phyloP scores from a whole-genome alignment of 768 basidiomycete species.

The Mycena galopus region DNA sequence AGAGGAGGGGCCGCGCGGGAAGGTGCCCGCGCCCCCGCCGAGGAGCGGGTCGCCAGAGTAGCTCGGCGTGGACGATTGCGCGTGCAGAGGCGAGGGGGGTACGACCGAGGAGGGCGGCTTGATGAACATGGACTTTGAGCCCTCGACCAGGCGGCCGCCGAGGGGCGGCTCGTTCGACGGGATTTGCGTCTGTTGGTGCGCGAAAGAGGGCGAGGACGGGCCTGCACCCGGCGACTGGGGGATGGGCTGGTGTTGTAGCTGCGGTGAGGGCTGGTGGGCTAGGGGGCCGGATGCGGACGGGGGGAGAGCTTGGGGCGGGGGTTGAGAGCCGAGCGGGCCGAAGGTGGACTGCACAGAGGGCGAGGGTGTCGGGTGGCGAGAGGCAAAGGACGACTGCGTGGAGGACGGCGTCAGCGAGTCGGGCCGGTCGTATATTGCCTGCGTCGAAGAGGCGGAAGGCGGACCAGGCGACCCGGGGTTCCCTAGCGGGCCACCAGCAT shows the following conservation, averaged over 20 bases:
- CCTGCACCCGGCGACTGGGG: slow-evolving; percentile 67
- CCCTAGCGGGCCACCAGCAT: not conserved
- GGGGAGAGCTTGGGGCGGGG: not conserved
- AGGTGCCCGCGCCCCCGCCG: slow-evolving; percentile 35
- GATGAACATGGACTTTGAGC: slow-evolving; percentile 87
- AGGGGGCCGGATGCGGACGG: not conserved
- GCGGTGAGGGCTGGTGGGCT: not conserved
- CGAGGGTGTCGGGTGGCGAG: slow-evolving; percentile 22
- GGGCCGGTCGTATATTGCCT: slow-evolving; percentile 32
- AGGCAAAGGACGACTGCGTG: slow-evolving; percentile 32
- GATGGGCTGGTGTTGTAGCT: slow-evolving; percentile 28
- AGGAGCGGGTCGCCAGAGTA: slow-evolving; percentile 53
- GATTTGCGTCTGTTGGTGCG: slow-evolving; percentile 47
- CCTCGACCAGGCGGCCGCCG: slow-evolving; percentile 77
- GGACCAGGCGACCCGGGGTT: slow-evolving; percentile 29
- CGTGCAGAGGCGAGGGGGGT: slow-evolving; percentile 46
- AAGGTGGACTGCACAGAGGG: not conserved
- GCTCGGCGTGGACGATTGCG: slow-evolving; percentile 13
- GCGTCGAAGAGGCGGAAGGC: slow-evolving; percentile 35
- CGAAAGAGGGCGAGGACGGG: slow-evolving; percentile 61
- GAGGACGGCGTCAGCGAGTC: slow-evolving; percentile 30
- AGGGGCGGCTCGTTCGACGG: slow-evolving; percentile 63
- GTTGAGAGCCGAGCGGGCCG: not conserved
- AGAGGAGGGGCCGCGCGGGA: slow-evolving; percentile 45
- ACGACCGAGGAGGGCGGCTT: slow-evolving; percentile 59